A percentile compares a stretch with the other conserved stretches of the same genome.
phyloP scores from a whole-genome alignment of 2,329 filamentous ascomycete genomes.

The Fusarium denticulatum region DNA sequence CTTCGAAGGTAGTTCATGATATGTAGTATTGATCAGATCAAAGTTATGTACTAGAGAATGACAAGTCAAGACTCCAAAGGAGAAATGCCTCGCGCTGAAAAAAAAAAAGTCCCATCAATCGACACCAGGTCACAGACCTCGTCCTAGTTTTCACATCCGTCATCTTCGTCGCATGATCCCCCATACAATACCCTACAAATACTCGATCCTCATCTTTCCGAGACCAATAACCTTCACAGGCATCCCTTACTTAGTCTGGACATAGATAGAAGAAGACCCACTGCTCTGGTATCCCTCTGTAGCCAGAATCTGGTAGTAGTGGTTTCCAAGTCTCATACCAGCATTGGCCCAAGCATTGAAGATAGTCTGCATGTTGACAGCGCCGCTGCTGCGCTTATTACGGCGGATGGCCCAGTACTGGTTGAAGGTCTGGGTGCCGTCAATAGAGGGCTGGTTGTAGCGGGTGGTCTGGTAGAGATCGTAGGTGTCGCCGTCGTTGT shows the following conservation, averaged over 20 bases:
- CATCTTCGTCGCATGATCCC: neutral
- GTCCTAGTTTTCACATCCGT: neutral
- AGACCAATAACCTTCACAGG: rapidly evolving
- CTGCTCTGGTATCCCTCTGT: slow-evolving; percentile 27
- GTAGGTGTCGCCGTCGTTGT: slow-evolving; percentile 16
- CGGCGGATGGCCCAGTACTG: slow-evolving; percentile 23
- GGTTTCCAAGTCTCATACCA: slow-evolving; percentile 14
- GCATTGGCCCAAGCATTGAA: slow-evolving; percentile 13
- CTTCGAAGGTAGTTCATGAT: neutral
- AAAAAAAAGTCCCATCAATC: neutral
- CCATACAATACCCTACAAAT: rapidly evolving
- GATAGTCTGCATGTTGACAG: slow-evolving; percentile 15
- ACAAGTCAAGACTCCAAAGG: neutral
- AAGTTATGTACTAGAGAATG: neutral
- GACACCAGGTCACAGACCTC: neutral
- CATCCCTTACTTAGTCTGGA: neutral
- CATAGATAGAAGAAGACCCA: slow-evolving; percentile 10
- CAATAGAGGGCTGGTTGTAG: slow-evolving; percentile 1
- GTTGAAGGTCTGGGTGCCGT: slow-evolving; percentile 1
- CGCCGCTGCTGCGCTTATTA: slow-evolving; percentile 7
- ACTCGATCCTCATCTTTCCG: rapidly evolving
- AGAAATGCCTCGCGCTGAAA: neutral
- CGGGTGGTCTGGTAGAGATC: slow-evolving; percentile 8
- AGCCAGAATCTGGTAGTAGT: slow-evolving; percentile 13
- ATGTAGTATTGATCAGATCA: neutral